Evolutionary conservation across 441 rosid genomes (phyloP), one percentile per base, ranked within the genome.

Genomic region (Adansonia madagascariensis): DNA sequence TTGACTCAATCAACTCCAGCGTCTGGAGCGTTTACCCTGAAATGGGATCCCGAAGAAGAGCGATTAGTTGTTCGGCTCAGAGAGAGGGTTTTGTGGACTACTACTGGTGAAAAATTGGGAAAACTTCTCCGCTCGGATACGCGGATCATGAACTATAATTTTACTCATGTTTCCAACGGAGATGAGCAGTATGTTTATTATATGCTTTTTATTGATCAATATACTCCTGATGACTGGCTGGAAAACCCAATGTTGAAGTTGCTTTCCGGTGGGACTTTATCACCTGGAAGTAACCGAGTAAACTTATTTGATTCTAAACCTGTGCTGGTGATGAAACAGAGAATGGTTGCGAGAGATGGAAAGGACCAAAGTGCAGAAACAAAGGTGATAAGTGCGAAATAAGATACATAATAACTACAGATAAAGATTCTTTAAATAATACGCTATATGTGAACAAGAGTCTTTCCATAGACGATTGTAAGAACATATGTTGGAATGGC

Each of bases 11-110:
- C 14, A 0, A 22, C 35, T 9, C 85, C 83, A 0, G 69, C 77
- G 3, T 8, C 71, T 8, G 89, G 89, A 1, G 61, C 82, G n/a
- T 86, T 79, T 61, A 62, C 59, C 3, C 55, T 82, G 4, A 71
- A 76, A n/a, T 14, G 76, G 57, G 60, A 61, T 24, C 24, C 64
- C 8, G 15, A 11, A 4, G 15, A 43, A 18, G 66, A 78, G 35
- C 12, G 17, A 39, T 18, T 83, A 31, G 39, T 77, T 10, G 53
- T 78, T 18, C 6, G 72, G 77, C 74, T 80, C 43, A 65, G 31
- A 53, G 67, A 75, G 0, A 20, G 56, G 10, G 63, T 75, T 6
- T 78, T 57, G 10, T 84, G 83, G 85, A 77, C 63, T 4, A 70
- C 2, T 27, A 27, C 70, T 18, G 83, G 81, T 7, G 6, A 43